These are phyloP conservation scores for Wickerhamomyces chaumierensis DNA, from an alignment of 805 yeast genomes.

Conservation along the genomic window DNA sequence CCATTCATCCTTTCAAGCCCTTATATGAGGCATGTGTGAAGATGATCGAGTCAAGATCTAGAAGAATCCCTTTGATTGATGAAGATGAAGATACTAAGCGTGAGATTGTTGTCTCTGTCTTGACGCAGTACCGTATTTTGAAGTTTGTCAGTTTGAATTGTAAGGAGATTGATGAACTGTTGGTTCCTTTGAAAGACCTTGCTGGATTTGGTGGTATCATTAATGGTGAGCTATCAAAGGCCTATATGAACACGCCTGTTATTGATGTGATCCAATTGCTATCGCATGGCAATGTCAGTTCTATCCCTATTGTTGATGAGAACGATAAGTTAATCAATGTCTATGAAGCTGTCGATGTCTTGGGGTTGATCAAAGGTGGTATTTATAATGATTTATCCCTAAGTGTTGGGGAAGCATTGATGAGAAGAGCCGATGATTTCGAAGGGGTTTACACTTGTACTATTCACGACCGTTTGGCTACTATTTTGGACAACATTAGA, in stretches of 20 bases:
- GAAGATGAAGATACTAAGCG: slow-evolving; percentile 85
- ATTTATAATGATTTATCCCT: slow-evolving; percentile 81
- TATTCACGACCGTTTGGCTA: slow-evolving; percentile 70
- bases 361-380: slow-evolving; percentile 89
- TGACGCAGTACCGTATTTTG: slow-evolving; percentile 91
- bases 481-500: slow-evolving; percentile 87
- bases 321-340: slow-evolving; percentile 64
- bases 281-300: slow-evolving; percentile 71
- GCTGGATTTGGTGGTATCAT: slow-evolving; percentile 38
- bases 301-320: slow-evolving; percentile 88
- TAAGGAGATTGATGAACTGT: slow-evolving; percentile 78
- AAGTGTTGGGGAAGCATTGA: slow-evolving; percentile 90
- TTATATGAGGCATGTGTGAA: slow-evolving; percentile 86
- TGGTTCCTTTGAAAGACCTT: slow-evolving; percentile 64
- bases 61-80: slow-evolving; percentile 91
- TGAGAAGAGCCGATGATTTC: slow-evolving; percentile 89
- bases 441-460: slow-evolving; percentile 98
- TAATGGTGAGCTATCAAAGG: slow-evolving; percentile 49
- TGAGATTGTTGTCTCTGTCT: slow-evolving; percentile 89
- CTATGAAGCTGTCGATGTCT: slow-evolving; percentile 91
- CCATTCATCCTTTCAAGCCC: slow-evolving; percentile 84
- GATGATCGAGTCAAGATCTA: slow-evolving; percentile 80
- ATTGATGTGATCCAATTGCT: slow-evolving; percentile 82
- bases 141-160: slow-evolving; percentile 95
- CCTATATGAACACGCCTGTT: slow-evolving; percentile 85